Evolutionary conservation across 352 stramenopile species (phyloP).

Genomic region (Phytophthora tentaculata): DNA sequence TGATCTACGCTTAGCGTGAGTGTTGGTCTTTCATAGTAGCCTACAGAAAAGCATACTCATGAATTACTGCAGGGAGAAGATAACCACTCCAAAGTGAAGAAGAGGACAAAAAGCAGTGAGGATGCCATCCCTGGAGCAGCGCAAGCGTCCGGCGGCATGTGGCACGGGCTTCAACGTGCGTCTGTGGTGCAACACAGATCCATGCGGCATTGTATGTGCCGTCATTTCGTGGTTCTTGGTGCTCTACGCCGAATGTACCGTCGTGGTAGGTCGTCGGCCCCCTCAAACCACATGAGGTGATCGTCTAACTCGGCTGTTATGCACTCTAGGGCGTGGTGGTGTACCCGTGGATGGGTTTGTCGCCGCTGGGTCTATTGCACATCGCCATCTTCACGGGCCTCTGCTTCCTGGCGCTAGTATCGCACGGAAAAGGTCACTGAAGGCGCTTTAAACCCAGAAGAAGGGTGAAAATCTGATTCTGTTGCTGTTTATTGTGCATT

Average conservation of each 20-base stretch:
- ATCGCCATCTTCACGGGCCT: slow-evolving; percentile 70
- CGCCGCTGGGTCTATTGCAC: slow-evolving; percentile 68
- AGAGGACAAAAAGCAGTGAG: not conserved
- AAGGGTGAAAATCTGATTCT: slow-evolving; percentile 2
- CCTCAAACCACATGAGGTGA: not conserved
- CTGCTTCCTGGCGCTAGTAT: slow-evolving; percentile 90
- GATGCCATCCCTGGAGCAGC: slow-evolving; percentile 52
- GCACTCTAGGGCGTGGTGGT: slow-evolving; percentile 77
- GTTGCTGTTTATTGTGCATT: slow-evolving; percentile 9
- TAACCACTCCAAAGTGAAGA: slow-evolving; percentile 16
- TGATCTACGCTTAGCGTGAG: slow-evolving; percentile 1
- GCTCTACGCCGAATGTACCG: slow-evolving; percentile 91
- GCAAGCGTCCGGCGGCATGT: slow-evolving; percentile 55
- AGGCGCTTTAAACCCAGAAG: slow-evolving; percentile 1
- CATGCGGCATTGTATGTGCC: slow-evolving; percentile 92
- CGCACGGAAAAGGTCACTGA: slow-evolving; percentile 92
- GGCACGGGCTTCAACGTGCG: slow-evolving; percentile 84
- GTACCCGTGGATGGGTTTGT: slow-evolving; percentile 91
- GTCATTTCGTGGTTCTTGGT: slow-evolving; percentile 91
- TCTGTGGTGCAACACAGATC: slow-evolving; percentile 92
- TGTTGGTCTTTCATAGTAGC: slow-evolving; percentile 14
- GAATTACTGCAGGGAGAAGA: slow-evolving; percentile 2
- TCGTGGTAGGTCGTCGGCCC: slow-evolving; percentile 63
- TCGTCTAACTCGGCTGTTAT: slow-evolving; percentile 21
- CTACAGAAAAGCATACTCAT: not conserved